These are phyloP conservation scores for Hortiboletus flavorubellus DNA, from an alignment of 768 basidiomycete species.

Conservation along the genomic window DNA sequence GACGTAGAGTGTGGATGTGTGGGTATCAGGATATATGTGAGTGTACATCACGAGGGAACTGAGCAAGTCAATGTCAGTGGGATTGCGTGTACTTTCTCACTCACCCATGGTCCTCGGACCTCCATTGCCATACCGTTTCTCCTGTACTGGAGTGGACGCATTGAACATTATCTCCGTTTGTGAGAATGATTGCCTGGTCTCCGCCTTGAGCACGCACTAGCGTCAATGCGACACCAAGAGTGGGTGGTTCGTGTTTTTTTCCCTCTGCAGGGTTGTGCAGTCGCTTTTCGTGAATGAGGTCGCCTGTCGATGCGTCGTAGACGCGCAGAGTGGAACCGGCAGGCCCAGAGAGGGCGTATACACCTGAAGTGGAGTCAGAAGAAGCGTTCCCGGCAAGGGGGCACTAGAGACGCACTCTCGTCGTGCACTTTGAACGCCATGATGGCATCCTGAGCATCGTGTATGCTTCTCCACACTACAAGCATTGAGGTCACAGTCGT, in stretches of 20 bases:
- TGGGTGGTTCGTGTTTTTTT: conserved; percentile 47
- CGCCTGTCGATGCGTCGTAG: conserved; percentile 62
- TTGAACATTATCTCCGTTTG: conserved; percentile 58
- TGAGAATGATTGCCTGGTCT: conserved; percentile 42
- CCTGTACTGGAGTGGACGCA: conserved; percentile 51
- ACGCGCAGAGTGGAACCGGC: conserved; percentile 66
- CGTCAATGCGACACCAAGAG: conserved; percentile 52
- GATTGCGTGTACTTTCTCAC: conserved; percentile 16
- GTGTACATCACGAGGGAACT: conserved; percentile 68
- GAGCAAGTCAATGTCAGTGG: conserved; percentile 1
- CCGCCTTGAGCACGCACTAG: conserved; percentile 24
- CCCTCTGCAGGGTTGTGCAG: conserved; percentile 48
- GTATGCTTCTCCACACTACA: conserved; percentile 78
- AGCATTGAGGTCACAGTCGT: not conserved
- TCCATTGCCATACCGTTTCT: conserved; percentile 66
- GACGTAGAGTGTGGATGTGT: conserved; percentile 53
- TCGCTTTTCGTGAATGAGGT: conserved; percentile 60
- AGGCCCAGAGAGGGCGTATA: conserved; percentile 74
- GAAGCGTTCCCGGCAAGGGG: not conserved
- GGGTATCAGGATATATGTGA: conserved; percentile 51
- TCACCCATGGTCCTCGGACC: conserved; percentile 64
- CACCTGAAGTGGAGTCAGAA: conserved; percentile 38
- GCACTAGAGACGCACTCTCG: conserved; percentile 44
- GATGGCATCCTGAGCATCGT: conserved; percentile 67
- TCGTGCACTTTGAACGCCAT: conserved; percentile 56